Evolutionary conservation across 1,284 basidiomycete genomes (phyloP).

Genomic region (Dichomitus squalens): DNA sequence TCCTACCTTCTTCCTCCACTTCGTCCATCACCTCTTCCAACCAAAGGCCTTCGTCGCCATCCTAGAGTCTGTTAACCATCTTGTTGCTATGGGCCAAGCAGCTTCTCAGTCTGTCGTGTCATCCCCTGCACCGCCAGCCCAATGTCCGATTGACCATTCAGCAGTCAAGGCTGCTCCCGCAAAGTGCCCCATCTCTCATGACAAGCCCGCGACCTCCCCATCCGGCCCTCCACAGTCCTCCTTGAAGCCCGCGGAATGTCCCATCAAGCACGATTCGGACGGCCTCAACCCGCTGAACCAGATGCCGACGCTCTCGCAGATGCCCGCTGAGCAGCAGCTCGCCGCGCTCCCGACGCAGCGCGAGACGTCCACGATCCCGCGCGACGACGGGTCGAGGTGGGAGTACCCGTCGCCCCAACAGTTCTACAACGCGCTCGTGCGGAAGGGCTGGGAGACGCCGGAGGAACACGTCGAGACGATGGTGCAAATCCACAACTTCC

Average conservation of each 20-base stretch:
- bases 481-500: slow-evolving; percentile 98
- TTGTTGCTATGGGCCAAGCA: slow-evolving; percentile 29
- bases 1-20: slow-evolving; percentile 3
- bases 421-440: slow-evolving; percentile 96
- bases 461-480: slow-evolving; percentile 96
- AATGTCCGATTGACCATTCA: slow-evolving; percentile 43
- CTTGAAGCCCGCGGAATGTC: slow-evolving; percentile 41
- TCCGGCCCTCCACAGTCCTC: slow-evolving; percentile 44
- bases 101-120: slow-evolving; percentile 28
- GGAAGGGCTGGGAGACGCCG: slow-evolving; percentile 98
- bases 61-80: neutral
- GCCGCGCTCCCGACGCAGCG: slow-evolving; percentile 75
- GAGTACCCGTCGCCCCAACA: slow-evolving; percentile 99
- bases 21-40: slow-evolving; percentile 1
- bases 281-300: slow-evolving; percentile 84
- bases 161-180: slow-evolving; percentile 27
- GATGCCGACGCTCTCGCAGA: slow-evolving; percentile 84
- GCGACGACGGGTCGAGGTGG: slow-evolving; percentile 70
- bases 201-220: slow-evolving; percentile 19
- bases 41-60: neutral
- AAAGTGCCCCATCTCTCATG: slow-evolving; percentile 50
- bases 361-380: slow-evolving; percentile 84
- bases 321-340: slow-evolving; percentile 59
- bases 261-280: slow-evolving; percentile 46
- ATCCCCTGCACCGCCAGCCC: slow-evolving; percentile 31